Evolutionary conservation across 2,329 filamentous ascomycete genomes (phyloP).

Genomic region (Dothistroma pini): DNA sequence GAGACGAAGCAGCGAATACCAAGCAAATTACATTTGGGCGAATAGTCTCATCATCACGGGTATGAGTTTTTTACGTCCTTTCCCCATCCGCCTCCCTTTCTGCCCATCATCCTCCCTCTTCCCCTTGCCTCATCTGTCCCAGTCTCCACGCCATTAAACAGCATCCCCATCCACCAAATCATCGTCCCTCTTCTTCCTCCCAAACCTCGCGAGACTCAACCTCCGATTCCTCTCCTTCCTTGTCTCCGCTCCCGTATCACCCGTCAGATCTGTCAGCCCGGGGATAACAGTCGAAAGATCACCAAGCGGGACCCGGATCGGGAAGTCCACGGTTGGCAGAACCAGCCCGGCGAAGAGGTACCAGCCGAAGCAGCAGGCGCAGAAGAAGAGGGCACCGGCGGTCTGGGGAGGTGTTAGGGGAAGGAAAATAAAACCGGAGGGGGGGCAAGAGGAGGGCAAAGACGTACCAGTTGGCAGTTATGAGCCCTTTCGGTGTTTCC

Average conservation of each 20-base stretch:
- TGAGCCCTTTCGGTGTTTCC: slow-evolving; percentile 17
- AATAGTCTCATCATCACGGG: not conserved
- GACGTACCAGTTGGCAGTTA: slow-evolving; percentile 18
- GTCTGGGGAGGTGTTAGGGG: slow-evolving; percentile 10
- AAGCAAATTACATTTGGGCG: not conserved
- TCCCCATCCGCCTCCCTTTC: not conserved
- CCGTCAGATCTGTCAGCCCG: slow-evolving; percentile 9
- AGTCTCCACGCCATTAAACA: not conserved
- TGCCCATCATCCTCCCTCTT: not conserved
- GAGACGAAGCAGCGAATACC: not conserved
- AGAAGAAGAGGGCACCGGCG: slow-evolving; percentile 20
- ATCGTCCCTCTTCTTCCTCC: slow-evolving; percentile 3
- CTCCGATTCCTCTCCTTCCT: not conserved
- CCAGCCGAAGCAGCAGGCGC: slow-evolving; percentile 17
- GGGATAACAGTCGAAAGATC: slow-evolving; percentile 19
- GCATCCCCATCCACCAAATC: not conserved
- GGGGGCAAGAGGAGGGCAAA: not conserved
- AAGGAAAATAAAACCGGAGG: no score
- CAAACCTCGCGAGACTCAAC: not conserved
- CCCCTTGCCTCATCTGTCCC: not conserved
- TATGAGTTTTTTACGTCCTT: not conserved
- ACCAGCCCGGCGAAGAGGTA: slow-evolving; percentile 21
- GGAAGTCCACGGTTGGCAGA: slow-evolving; percentile 23
- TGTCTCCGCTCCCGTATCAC: not conserved
- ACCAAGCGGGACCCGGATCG: slow-evolving; percentile 18